phyloP scores from a whole-genome alignment of 1,284 basidiomycete genomes.

The Fomitopsis betulina region DNA sequence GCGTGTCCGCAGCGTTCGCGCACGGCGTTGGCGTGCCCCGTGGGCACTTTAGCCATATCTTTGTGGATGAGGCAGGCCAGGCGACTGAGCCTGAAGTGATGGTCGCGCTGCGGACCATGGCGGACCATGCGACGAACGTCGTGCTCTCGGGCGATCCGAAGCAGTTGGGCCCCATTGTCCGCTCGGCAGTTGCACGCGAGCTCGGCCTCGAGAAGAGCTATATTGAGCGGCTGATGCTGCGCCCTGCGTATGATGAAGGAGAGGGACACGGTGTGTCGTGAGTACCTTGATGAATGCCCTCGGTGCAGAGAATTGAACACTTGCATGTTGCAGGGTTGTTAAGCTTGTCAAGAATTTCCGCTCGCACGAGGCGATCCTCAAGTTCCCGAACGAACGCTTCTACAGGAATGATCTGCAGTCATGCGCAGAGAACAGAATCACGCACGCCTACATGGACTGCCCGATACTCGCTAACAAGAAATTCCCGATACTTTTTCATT shows the following conservation, averaged over 20 bases:
- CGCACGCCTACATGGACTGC: conserved; percentile 19
- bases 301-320: not conserved
- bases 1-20: conserved; percentile 53
- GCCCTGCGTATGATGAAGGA: conserved; percentile 38
- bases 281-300: not conserved
- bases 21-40: conserved; percentile 50
- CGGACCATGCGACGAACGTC: conserved; percentile 39
- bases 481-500: conserved; percentile 60
- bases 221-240: conserved; percentile 46
- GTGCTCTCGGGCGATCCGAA: conserved; percentile 53
- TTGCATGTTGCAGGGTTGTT: conserved; percentile 38
- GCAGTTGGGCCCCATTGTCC: conserved; percentile 53
- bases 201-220: conserved; percentile 48
- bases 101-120: conserved; percentile 47
- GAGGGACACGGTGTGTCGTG: conserved; percentile 34
- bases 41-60: conserved; percentile 59
- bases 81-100: conserved; percentile 56
- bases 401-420: conserved; percentile 48
- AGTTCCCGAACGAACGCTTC: conserved; percentile 52
- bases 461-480: conserved; percentile 34
- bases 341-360: conserved; percentile 59
- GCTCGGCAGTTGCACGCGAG: conserved; percentile 37
- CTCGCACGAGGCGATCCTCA: conserved; percentile 50
- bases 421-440: conserved; percentile 32
- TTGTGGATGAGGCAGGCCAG: conserved; percentile 64